Base-by-base conservation (phyloP, 179 eudicot genomes). In the Gypsophila paniculata region DNA sequence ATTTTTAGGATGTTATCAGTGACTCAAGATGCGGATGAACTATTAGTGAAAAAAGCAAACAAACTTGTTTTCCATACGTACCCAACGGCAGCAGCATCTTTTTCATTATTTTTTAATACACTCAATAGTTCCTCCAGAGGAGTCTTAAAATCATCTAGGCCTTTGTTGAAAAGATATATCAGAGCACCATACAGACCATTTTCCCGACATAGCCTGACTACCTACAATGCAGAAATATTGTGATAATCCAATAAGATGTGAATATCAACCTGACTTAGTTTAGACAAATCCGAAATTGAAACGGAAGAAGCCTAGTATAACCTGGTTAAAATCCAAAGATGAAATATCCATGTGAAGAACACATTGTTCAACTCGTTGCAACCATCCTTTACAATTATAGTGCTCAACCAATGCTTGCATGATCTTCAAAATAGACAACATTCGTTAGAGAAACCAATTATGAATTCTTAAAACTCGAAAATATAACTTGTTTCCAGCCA, bases 401-500 rank as follows among this genome's bases (percentile, higher is more conserved):
- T 93, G 98, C 87, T 93, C 98, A 71, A 93, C 98, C 75, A 93
- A 81, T 72, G 90, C 98, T 91, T 93, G 98, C 98, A 93, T 93
- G 75, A 93, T 81, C 98, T 93, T 77, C 64, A 65, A 48, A 38
- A 36, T 68, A 67, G 57, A 71, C 12, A 15, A 42, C 70, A 60
- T 69, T 19, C 61, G 48, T 19, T 18, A 44, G 59, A 34, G 26
- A 10, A 5, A 46, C 68, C 10, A 23, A 6, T 48, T 10, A 9
- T 49, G 9, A 39, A 62, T 39, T 29, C 46, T 21, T 19, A 11
- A 17, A 38, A 21, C 19, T 13, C 42, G n/a, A 52, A 13, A 49
- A 60, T 23, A 55, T 22, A 42, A 52, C 29, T 49, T 39, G 46
- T 6, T n/a, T 71, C 42, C 52, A 44, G 36, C 44, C 29, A 68